Evolutionary conservation across 768 basidiomycete species (phyloP), one percentile per base, ranked within the genome.

Genomic region (Boletus reticulatus): DNA sequence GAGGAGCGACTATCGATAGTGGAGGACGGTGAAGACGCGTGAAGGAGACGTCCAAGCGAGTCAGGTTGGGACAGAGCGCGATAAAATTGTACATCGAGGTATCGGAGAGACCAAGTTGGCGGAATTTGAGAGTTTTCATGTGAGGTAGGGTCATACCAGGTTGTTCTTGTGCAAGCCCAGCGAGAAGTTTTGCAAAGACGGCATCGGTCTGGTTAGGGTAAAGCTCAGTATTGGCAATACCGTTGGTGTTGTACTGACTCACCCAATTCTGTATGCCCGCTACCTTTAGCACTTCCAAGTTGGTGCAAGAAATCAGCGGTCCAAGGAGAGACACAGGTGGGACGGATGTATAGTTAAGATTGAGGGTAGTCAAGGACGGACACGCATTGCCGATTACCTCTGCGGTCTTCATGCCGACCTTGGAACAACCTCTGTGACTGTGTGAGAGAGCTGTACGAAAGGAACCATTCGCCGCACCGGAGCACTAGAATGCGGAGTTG

Each of bases 201-300:
- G 78, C 67, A 67, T 86, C 84, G 8, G 84, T 87, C 87, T 88
- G 50, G 11, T 44, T 27, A 47, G 22, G 19, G n/a, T 19, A 19
- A 53, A 31, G 12, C 11, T 37, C 17, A 22, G 39, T 3, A 34
- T 47, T n/a, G n/a, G 22, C 8, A 13, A 37, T 24, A 19, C 5
- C 4, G 31, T 31, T 3, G 27, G 20, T 16, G 27, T 32, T 24
- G 2, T 9, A 43, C 45, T 12, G 43, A 70, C 78, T 63, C 51
- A 80, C 88, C 82, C 86, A 85, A 61, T 77, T 84, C 13, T 74
- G 67, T 51, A 88, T 78, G 6, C 83, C 84, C 4, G 87, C 84
- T 6, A 85, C 67, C 63, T 89, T 89, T 41, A 89, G 65, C 1
- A 82, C 78, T 60, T 83, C 75, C 17, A 89, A 57, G 10, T 73